Base-by-base conservation (phyloP, 345 rosid species). In the Camelina neglecta region DNA sequence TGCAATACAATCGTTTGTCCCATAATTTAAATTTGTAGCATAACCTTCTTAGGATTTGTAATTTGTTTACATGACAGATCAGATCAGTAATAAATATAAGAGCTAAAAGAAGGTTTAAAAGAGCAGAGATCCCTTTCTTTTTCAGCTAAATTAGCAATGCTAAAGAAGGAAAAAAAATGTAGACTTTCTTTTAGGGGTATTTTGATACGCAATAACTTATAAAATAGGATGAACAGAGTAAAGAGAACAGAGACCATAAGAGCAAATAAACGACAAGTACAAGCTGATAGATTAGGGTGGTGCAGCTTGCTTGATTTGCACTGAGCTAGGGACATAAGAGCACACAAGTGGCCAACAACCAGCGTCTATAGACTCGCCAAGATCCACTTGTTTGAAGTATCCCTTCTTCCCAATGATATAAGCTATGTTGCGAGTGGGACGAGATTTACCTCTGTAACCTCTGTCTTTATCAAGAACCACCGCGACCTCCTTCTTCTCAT, bases 381-480 rank as follows among this genome's bases (percentile, higher is more conserved):
- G 42, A 58, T 58, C 63, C 63, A 58, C 63, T 33, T n/a, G 1
- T n/a, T 58, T n/a, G 23, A 33, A 58, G 63, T 58, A 58, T 33
- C 42, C 42, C 20, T 58, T 20, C 23, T 35, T 18, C 36, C 64
- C 64, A 59, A 59, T 59, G 64, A 58, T 58, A 18, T n/a, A 58
- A 58, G 63, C 63, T 58, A 58, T 4, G 63, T 33, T 58, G 63
- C 63, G 24, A 35, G 44, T 15, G 12, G 21, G 23, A 13, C 1
- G 1, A n/a, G 2, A 10, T 18, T 2, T 8, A 35, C 1, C 3
- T n/a, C 16, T 26, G 60, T 0, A 4, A 35, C 1, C 3, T n/a
- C 16, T 26, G 60, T 24, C 18, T 55, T 58, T 36, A 59, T 20
- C 44, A 36, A 59, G 26, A 16, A 59, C 8, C 45, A 59, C 64